Conservation (phyloP, 345 rosid species). For the Gossypium sturtianum region DNA sequence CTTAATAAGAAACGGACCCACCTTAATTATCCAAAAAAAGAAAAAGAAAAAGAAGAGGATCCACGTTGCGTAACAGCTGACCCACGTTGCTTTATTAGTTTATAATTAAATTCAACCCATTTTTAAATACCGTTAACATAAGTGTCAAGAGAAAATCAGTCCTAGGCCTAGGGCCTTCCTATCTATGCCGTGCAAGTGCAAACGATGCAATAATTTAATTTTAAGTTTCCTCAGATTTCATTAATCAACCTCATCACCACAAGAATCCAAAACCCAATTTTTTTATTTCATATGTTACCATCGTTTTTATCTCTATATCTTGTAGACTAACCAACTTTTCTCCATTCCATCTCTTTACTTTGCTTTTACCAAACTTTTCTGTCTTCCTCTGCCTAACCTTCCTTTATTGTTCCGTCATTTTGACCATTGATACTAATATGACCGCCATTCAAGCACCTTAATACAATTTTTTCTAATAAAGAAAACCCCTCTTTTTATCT, state of each 20-base stretch:
- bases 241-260: not conserved
- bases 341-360: not conserved
- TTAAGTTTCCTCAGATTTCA: not conserved
- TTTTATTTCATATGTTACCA: not conserved
- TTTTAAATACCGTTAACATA: not conserved
- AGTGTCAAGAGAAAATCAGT: not conserved
- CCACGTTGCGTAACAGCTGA: not conserved
- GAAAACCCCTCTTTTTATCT: not conserved
- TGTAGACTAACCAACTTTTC: not conserved
- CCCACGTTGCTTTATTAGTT: not conserved
- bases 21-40: too few relatives aligned
- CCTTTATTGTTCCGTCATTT: not conserved
- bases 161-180: not conserved
- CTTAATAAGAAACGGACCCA: too few relatives aligned
- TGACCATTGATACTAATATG: not conserved
- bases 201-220: not conserved
- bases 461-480: not conserved
- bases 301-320: not conserved
- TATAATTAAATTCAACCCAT: not conserved
- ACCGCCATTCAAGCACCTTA: not conserved
- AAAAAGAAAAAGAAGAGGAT: not conserved
- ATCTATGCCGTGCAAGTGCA: not conserved
- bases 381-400: conserved; percentile 1
- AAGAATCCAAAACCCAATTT: not conserved
- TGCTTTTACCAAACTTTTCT: not conserved